A percentile compares a stretch with the other conserved stretches of the same genome.
These are phyloP conservation scores for Wickerhamomyces bisporus DNA, from an alignment of 805 yeast genomes.

Conservation along the genomic window DNA sequence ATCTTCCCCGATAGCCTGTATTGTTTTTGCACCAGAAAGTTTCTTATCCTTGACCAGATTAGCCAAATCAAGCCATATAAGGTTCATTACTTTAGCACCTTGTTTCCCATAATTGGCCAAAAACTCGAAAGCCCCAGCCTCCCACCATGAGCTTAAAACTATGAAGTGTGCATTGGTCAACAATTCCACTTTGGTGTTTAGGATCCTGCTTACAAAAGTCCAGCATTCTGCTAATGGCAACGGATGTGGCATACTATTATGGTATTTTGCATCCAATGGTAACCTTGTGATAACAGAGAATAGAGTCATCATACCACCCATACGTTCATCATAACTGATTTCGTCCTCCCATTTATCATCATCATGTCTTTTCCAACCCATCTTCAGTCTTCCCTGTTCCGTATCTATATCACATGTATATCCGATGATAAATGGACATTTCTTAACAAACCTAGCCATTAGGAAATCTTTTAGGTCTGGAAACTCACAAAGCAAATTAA, in stretches of 20 bases:
- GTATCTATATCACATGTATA: slow-evolving; percentile 71
- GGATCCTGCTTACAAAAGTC: slow-evolving; percentile 65
- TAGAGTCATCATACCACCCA: slow-evolving; percentile 79
- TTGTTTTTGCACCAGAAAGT: slow-evolving; percentile 74
- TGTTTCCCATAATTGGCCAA: slow-evolving; percentile 59
- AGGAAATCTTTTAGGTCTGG: slow-evolving; percentile 36
- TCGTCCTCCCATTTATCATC: slow-evolving; percentile 45
- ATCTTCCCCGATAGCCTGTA: slow-evolving; percentile 75
- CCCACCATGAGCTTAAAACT: slow-evolving; percentile 88
- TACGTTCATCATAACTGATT: slow-evolving; percentile 72
- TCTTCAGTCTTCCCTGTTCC: slow-evolving; percentile 70
- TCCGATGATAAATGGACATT: slow-evolving; percentile 87
- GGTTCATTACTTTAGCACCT: slow-evolving; percentile 52
- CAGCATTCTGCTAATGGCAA: slow-evolving; percentile 56
- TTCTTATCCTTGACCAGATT: slow-evolving; percentile 41
- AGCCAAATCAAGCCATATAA: slow-evolving; percentile 50
- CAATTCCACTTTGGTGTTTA: slow-evolving; percentile 48
- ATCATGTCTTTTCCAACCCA: slow-evolving; percentile 78
- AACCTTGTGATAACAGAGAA: slow-evolving; percentile 70
- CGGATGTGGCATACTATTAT: slow-evolving; percentile 38
- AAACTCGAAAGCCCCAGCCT: slow-evolving; percentile 61
- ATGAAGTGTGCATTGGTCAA: slow-evolving; percentile 67
- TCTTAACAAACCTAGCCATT: slow-evolving; percentile 80
- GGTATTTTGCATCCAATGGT: slow-evolving; percentile 26
- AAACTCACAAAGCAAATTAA: slow-evolving; percentile 44